A percentile compares a stretch with the other conserved stretches of the same genome.
Conservation (phyloP, 805 yeast species). For the Ogataea nitratoaversa region DNA sequence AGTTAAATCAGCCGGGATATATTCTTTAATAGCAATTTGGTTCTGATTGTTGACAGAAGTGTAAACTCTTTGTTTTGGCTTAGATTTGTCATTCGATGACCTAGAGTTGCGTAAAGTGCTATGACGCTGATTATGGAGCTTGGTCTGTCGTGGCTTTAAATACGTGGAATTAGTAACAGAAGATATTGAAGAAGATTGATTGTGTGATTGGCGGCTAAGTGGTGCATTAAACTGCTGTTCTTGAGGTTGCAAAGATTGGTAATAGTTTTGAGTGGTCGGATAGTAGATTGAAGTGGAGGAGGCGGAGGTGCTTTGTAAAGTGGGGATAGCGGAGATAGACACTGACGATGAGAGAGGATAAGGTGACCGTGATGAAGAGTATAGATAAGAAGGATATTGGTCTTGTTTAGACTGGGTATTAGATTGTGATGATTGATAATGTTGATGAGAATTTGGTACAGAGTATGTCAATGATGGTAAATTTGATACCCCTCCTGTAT, state of each 20-base stretch:
- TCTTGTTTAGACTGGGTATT: not conserved
- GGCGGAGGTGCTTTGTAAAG: not conserved
- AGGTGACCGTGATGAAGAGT: not conserved
- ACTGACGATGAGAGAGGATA: not conserved
- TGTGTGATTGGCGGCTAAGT: constrained; percentile 2
- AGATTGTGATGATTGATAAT: constrained; percentile 2
- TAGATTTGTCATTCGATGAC: not conserved
- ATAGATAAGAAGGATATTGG: not conserved
- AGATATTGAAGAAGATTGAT: constrained; percentile 3
- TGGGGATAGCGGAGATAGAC: not conserved
- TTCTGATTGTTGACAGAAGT: constrained; percentile 14
- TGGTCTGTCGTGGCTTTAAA: too few relatives aligned
- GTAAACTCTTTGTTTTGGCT: constrained; percentile 4
- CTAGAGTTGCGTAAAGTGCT: not conserved
- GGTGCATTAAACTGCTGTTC: constrained; percentile 1
- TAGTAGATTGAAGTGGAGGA: not conserved
- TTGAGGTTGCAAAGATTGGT: not conserved
- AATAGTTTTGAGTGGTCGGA: constrained; percentile 1
- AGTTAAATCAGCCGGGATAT: constrained; percentile 24
- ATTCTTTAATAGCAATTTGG: constrained; percentile 11
- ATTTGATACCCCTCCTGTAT: not conserved
- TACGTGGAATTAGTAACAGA: too few relatives aligned
- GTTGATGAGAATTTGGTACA: constrained; percentile 1
- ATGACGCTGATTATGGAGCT: constrained; percentile 1
- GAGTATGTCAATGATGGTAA: not conserved